phyloP scores from a whole-genome alignment of 352 stramenopile species.

The Pythium brachiatum region DNA sequence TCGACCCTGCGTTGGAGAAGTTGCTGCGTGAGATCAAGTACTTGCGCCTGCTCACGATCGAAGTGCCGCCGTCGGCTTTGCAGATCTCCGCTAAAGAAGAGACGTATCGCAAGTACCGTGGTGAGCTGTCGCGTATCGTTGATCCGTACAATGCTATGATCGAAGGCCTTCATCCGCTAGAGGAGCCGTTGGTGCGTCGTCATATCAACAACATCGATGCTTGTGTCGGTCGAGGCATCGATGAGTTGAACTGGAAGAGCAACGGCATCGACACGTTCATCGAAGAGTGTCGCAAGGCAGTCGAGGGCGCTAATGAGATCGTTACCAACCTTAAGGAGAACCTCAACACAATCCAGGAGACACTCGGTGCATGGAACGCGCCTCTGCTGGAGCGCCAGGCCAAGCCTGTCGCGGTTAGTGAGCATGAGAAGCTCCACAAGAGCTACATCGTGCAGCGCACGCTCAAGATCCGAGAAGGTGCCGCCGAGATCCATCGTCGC shows the following conservation, averaged over 20 bases:
- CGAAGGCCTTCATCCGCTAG: constrained; percentile 94
- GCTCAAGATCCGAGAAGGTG: constrained; percentile 94
- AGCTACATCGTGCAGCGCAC: constrained; percentile 91
- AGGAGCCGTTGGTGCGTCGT: constrained; percentile 94
- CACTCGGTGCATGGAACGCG: constrained; percentile 91
- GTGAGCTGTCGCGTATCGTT: constrained; percentile 96
- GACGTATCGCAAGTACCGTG: constrained; percentile 95
- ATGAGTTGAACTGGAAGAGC: constrained; percentile 96
- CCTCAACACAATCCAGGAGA: constrained; percentile 91
- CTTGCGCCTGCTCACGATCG: constrained; percentile 92
- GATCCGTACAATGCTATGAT: constrained; percentile 98
- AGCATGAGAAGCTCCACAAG: constrained; percentile 96
- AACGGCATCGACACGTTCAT: constrained; percentile 93
- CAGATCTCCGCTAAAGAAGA: constrained; percentile 95
- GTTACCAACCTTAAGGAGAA: constrained; percentile 97
- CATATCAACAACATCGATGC: constrained; percentile 97
- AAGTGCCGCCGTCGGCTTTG: constrained; percentile 92
- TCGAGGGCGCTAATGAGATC: constrained; percentile 91
- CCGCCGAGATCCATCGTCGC: constrained; percentile 93
- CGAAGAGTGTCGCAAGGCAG: constrained; percentile 82
- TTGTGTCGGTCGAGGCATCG: constrained; percentile 91
- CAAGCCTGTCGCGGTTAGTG: constrained; percentile 95
- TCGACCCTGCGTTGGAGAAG: constrained; percentile 95
- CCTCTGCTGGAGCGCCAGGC: constrained; percentile 94
- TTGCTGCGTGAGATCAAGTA: constrained; percentile 98